Base-by-base conservation (phyloP, 768 basidiomycete species). In the Kwoniella botswanensis region DNA sequence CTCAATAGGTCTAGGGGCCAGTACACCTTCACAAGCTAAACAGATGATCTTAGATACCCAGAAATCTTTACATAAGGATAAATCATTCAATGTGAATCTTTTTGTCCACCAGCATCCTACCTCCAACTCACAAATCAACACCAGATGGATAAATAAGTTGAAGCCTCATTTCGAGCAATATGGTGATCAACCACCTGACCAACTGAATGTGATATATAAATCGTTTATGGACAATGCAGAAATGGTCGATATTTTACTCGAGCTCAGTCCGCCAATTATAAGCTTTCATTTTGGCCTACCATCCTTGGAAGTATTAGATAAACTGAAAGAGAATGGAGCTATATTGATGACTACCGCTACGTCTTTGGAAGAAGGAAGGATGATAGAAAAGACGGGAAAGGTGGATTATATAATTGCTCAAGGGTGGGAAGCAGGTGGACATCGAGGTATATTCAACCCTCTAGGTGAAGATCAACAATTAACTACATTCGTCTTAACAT, bases 241-340 rank as follows among this genome's bases (percentile, higher is more conserved):
- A 12, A 55, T 55, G 54, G 21, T 55, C 4, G 54, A 55, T 22
- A 67, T 78, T n/a, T 42, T 81, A 12, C 54, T 81, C 0, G 74
- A 75, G 1, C 71, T 65, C 3, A 63, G 56, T 50, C 75, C 75
- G 6, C 59, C 73, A 9, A 73, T 78, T 11, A 65, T 81, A 41
- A 72, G 70, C 50, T 81, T 81, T 63, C 80, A 81, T 63, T 81
- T 81, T 66, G 80, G 80, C 43, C 57, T 81, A 3, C 80, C 80
- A 0, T 18, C 50, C 6, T 15, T 13, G 15, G 43, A 67, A 1
- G 57, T 65, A 24, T 68, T 81, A 17, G 41, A 67, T 3, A 3
- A 24, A 44, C 54, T 81, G n/a, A 71, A 72, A 56, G 22, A 35
- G 11, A 42, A 41, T 2, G 80, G 78, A 5, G 46, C 55, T 21